Evolutionary conservation across 2,329 filamentous ascomycete genomes (phyloP), one percentile per base, ranked within the genome.

Genomic region (Torrubiellomyces zombiae): DNA sequence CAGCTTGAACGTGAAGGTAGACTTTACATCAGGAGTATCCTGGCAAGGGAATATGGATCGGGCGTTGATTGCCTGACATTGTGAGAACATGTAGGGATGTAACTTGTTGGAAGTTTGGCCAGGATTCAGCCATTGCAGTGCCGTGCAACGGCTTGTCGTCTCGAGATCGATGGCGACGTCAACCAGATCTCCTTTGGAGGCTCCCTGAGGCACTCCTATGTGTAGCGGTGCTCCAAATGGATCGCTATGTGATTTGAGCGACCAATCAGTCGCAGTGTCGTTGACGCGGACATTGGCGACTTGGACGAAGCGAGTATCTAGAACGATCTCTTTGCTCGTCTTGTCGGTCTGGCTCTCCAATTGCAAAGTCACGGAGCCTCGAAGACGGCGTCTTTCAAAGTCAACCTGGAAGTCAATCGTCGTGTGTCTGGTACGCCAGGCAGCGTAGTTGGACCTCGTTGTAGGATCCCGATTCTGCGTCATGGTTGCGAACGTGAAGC

Each of bases 11-110:
- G 75, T 73, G 52, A 85, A 83, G 2, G 83, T 91, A n/a, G 80
- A 83, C 59, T 98, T 98, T 41, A 94, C 79, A 47, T 94, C 86
- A 3, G 89, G 89, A 1, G 89, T 95, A 46, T 98, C 89, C 56
- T 95, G 86, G 53, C 86, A 95, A 6, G 89, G 89, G 50, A 95
- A 92, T 32, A 95, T 68, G 23, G 83, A 92, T 31, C 89, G 74
- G 21, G 81, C 82, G 43, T 95, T 85, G 43, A 94, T 95, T 27
- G 86, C 85, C 59, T 98, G 86, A 50, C 85, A 93, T 58, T 95
- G 89, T 21, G 81, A 91, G 58, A 95, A 95, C 74, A 95, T 86
- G 53, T 94, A 95, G 1, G 86, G 86, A 38, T 91, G 78, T 52
- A 83, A 89, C 58, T 83, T 85, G 65, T 92, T 94, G 30, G 80